These are phyloP conservation scores for Thielaviopsis ethacetica DNA, from an alignment of 2,329 filamentous ascomycete species.

Conservation along the genomic window DNA sequence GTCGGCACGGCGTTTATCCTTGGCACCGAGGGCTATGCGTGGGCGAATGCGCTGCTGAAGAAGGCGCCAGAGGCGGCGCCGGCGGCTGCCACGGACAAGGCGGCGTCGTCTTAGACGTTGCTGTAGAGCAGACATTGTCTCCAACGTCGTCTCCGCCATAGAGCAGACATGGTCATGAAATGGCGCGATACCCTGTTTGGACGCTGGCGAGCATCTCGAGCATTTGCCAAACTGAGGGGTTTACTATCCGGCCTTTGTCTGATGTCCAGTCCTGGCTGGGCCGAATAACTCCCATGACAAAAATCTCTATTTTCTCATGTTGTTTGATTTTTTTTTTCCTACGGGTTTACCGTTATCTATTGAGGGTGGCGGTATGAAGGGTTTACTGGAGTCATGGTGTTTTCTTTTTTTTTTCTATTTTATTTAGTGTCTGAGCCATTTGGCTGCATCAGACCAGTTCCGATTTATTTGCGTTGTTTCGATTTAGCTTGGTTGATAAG, in stretches of 20 bases:
- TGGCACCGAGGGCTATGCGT: slow-evolving; percentile 45
- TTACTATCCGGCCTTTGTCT: background rate
- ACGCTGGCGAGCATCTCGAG: background rate
- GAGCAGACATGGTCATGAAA: slow-evolving; percentile 19
- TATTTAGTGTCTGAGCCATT: background rate
- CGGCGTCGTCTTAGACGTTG: slow-evolving; percentile 31
- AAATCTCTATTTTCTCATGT: too few species aligned
- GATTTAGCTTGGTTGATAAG: background rate
- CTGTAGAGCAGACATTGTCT: slow-evolving; percentile 36
- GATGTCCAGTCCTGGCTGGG: background rate
- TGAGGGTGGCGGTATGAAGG: too few species aligned
- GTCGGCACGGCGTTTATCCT: slow-evolving; percentile 52
- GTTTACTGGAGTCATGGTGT: slow-evolving; percentile 1
- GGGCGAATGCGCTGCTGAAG: slow-evolving; percentile 41
- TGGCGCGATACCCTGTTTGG: slow-evolving; percentile 2
- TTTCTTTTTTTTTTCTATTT: slow-evolving; percentile 6
- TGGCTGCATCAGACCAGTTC: background rate
- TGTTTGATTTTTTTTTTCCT: too few species aligned
- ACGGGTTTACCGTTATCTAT: too few species aligned
- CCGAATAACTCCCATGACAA: too few species aligned
- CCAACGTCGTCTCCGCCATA: too few species aligned
- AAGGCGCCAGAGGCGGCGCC: slow-evolving; percentile 41
- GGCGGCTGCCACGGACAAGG: background rate
- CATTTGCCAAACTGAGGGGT: background rate
- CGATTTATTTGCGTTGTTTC: background rate